Evolutionary conservation across 352 stramenopile species (phyloP), one percentile per base, ranked within the genome.

Genomic region (Pythium rishiriense): DNA sequence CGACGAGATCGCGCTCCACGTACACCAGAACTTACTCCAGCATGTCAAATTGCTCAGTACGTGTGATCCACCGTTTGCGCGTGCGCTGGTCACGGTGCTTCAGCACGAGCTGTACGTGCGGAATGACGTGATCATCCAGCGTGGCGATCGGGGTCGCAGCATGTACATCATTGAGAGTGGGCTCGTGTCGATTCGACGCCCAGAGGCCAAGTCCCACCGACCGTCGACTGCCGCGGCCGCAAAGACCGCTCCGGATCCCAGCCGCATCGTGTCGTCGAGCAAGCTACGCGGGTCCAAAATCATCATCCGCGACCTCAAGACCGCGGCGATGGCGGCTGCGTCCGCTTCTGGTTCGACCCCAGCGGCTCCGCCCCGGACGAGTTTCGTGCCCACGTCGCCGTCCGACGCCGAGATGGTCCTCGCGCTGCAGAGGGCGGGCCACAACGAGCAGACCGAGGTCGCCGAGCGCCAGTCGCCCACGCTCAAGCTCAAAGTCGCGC

Each of bases 91-190:
- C 46, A 60, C 64, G 1, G 50, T 73, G 45, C 67, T 82, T 5
- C 58, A 76, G 52, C 71, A 75, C 52, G 74, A 85, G 49, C 61
- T 85, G 48, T 85, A 75, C 29, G 76, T 85, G 15, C 74, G 69
- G 53, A 79, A 81, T 42, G 76, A 81, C 63, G 74, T 82, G 31
- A 74, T 85, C 43, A 74, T 81, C 22, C 76, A 79, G 43, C 65
- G 70, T 19, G 76, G 74, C 9, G 76, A 85, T 49, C 73, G 67
- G 31, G 66, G 74, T 0, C 68, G 74, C 15, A 80, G 62, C 43
- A 63, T 85, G 58, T 85, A 81, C 65, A 81, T 85, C 57, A 85
- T 85, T 31, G 74, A 85, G 65, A 75, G 61, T 4, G 76, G 76
- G 3, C 77, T 88, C 21, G 76, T 93, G 15, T 82, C 83, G 29